These are phyloP conservation scores for Dioszegia aurantiaca DNA, from an alignment of 768 basidiomycete genomes.

Conservation along the genomic window DNA sequence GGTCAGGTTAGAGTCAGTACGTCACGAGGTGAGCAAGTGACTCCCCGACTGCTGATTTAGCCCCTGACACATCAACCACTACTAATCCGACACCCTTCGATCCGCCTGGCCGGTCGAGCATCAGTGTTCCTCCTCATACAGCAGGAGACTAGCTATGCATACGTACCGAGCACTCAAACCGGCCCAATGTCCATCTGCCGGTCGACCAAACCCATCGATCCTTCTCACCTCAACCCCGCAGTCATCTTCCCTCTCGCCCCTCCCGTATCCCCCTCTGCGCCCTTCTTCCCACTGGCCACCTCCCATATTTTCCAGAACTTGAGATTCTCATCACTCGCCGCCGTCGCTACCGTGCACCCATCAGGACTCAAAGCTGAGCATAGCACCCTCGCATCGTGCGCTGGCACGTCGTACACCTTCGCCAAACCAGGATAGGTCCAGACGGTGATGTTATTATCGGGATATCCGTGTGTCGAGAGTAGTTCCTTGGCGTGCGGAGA, in stretches of 20 bases:
- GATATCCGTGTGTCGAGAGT: constrained; percentile 89
- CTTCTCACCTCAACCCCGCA: constrained; percentile 4
- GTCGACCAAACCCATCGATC: constrained; percentile 27
- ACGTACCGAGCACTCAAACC: constrained; percentile 46
- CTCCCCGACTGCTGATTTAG: no score
- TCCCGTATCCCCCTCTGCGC: constrained; percentile 21
- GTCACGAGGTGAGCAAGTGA: no score
- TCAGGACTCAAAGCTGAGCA: constrained; percentile 81
- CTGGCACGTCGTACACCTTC: constrained; percentile 81
- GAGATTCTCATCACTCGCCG: constrained; percentile 91
- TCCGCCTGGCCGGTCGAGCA: no score
- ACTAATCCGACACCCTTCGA: no score
- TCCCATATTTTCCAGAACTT: constrained; percentile 79
- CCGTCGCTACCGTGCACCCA: constrained; percentile 88
- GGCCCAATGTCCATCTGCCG: constrained; percentile 23
- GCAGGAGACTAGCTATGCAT: no score
- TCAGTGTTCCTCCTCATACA: no score
- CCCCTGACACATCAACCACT: no score
- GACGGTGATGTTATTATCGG: constrained; percentile 56
- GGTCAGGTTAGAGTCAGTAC: no score
- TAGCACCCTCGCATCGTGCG: constrained; percentile 87
- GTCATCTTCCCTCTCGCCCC: constrained; percentile 12
- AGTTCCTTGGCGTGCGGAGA: constrained; percentile 84
- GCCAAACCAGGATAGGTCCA: constrained; percentile 75
- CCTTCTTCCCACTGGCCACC: constrained; percentile 42